phyloP scores from a whole-genome alignment of 208 protist genomes.

The Leishmania tarentolae region DNA sequence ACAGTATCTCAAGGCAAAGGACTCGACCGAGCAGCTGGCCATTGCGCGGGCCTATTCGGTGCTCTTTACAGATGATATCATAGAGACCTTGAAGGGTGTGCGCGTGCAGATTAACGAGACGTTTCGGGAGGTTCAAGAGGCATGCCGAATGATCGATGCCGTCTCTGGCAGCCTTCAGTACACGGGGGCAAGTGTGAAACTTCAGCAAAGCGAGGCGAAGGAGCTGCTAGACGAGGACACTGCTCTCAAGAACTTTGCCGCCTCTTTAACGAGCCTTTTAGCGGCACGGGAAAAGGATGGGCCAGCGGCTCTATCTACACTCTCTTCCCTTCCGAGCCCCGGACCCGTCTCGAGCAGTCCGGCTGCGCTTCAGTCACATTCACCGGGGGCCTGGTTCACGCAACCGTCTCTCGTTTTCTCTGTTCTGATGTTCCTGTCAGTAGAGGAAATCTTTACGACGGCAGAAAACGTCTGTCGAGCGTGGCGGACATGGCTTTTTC shows the following conservation, averaged over 20 bases:
- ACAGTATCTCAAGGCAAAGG: conserved; percentile 32
- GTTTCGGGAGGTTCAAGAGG: conserved; percentile 38
- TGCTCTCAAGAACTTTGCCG: conserved; percentile 52
- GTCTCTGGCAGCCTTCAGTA: conserved; percentile 46
- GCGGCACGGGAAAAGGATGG: conserved; percentile 13
- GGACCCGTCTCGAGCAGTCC: too few relatives aligned
- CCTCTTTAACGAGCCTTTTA: conserved; percentile 35
- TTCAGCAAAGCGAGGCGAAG: conserved; percentile 40
- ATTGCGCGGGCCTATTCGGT: conserved; percentile 23
- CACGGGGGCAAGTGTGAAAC: conserved; percentile 21
- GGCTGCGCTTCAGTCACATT: too few relatives aligned
- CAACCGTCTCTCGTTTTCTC: conserved; percentile 48
- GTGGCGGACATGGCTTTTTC: conserved; percentile 68
- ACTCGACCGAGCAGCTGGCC: not conserved
- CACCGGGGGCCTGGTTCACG: conserved; percentile 15
- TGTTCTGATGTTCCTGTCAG: conserved; percentile 67
- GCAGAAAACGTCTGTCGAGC: conserved; percentile 65
- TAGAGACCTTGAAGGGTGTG: conserved; percentile 47
- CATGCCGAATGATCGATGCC: conserved; percentile 45
- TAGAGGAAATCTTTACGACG: conserved; percentile 49
- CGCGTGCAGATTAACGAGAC: conserved; percentile 31
- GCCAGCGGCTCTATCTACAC: not conserved
- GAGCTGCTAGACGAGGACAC: conserved; percentile 50
- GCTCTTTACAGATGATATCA: conserved; percentile 37
- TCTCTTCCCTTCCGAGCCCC: not conserved